A percentile compares a stretch with the other conserved stretches of the same genome.
Evolutionary conservation across 371 early-diverging fungal species (phyloP).

Genomic region (Apophysomyces trapeziformis): DNA sequence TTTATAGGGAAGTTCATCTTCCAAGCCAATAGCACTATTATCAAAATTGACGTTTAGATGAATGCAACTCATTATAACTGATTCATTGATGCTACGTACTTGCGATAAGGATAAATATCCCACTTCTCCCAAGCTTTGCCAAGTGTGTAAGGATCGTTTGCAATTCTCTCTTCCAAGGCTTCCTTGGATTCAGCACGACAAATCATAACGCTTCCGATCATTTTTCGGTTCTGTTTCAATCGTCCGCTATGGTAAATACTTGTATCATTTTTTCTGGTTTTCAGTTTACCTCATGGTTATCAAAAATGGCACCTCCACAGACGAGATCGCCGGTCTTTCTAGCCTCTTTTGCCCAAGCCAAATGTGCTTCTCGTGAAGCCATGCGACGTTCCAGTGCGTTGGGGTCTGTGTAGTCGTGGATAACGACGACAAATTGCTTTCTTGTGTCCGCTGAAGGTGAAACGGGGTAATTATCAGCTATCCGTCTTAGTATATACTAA

Average conservation of each 20-base stretch:
- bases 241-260: too few species aligned
- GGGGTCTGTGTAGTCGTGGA: slow-evolving; percentile 22
- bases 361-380: slow-evolving; percentile 21
- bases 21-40: neutral
- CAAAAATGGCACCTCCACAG: slow-evolving; percentile 25
- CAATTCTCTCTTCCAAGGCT: slow-evolving; percentile 41
- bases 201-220: slow-evolving; percentile 60
- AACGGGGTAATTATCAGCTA: neutral
- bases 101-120: slow-evolving; percentile 6
- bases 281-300: slow-evolving; percentile 21
- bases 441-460: slow-evolving; percentile 3
- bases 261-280: neutral
- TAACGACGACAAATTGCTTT: slow-evolving; percentile 24
- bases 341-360: slow-evolving; percentile 16
- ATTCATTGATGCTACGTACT: neutral
- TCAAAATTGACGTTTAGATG: neutral
- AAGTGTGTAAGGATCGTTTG: slow-evolving; percentile 55
- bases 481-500: neutral
- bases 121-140: slow-evolving; percentile 22
- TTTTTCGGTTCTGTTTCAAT: slow-evolving; percentile 32
- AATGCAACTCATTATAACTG: neutral
- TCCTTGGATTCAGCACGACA: slow-evolving; percentile 49
- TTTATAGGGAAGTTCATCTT: slow-evolving; percentile 1
- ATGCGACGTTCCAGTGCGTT: slow-evolving; percentile 19
- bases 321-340: slow-evolving; percentile 14